These are phyloP conservation scores for Lachnellula hyalina DNA, from an alignment of 2,329 filamentous ascomycete genomes.

Conservation along the genomic window DNA sequence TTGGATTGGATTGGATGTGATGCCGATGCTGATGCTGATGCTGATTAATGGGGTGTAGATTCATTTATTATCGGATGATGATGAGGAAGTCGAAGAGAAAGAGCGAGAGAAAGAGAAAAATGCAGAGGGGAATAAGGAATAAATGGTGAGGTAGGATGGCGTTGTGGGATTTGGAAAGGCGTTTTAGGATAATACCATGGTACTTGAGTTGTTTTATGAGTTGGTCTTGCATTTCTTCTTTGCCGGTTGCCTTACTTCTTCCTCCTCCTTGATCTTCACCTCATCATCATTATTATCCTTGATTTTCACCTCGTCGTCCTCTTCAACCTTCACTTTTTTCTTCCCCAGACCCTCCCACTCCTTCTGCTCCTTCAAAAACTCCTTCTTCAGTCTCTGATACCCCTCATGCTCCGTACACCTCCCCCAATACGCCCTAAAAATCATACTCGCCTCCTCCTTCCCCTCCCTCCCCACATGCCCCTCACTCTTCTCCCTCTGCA, in stretches of 20 bases:
- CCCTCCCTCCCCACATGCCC: constrained; percentile 42
- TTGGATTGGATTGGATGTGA: not conserved
- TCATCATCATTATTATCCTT: not conserved
- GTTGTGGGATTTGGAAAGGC: not conserved
- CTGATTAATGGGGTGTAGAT: not conserved
- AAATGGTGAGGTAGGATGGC: not conserved
- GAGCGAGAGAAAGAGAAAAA: not conserved
- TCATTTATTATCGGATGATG: not conserved
- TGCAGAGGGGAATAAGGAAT: not conserved
- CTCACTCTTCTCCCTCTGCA: constrained; percentile 34
- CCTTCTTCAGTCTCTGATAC: constrained; percentile 40
- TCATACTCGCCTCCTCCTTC: constrained; percentile 43
- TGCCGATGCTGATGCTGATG: constrained; percentile 9
- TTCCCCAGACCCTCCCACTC: constrained; percentile 13
- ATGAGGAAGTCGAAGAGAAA: not conserved
- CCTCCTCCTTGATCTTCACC: not conserved
- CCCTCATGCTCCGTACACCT: constrained; percentile 39
- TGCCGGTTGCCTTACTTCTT: not conserved
- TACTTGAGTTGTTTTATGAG: not conserved
- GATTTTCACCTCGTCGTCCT: not conserved
- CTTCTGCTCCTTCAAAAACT: constrained; percentile 42
- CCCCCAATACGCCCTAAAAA: constrained; percentile 47
- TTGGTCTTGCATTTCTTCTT: constrained; percentile 6
- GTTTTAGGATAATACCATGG: not conserved
- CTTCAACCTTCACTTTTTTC: constrained; percentile 4